phyloP scores from a whole-genome alignment of 345 rosid genomes.

The Euphorbia pulcherrima region DNA sequence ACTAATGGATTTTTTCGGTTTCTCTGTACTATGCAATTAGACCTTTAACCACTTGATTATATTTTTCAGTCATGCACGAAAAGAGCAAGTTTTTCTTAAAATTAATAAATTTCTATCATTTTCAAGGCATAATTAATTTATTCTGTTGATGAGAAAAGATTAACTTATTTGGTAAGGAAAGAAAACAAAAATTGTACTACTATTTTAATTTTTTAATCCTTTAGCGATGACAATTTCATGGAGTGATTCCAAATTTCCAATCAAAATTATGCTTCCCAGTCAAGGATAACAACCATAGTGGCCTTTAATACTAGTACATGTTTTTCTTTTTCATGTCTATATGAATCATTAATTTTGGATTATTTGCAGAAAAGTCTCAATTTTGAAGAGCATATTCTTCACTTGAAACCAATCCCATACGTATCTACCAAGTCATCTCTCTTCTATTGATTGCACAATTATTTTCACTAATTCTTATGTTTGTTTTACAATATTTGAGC shows the following conservation, averaged over 20 bases:
- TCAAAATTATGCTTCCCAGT: slow-evolving; percentile 3
- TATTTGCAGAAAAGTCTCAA: not conserved
- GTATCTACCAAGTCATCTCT: too few species aligned
- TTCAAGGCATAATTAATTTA: not conserved
- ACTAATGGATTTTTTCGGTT: not conserved
- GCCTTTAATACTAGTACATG: not conserved
- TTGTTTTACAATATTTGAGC: too few species aligned
- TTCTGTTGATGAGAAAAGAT: too few species aligned
- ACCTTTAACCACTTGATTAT: slow-evolving; percentile 18
- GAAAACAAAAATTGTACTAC: not conserved
- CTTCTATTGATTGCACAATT: too few species aligned
- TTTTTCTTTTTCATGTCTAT: not conserved
- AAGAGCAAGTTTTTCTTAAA: not conserved
- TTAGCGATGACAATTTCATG: slow-evolving; percentile 3
- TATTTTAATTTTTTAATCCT: too few species aligned
- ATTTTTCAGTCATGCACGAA: slow-evolving; percentile 26
- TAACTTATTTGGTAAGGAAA: not conserved
- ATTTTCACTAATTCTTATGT: too few species aligned
- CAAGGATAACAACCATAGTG: slow-evolving; percentile 9
- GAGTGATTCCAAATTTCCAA: slow-evolving; percentile 16
- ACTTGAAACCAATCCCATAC: too few species aligned
- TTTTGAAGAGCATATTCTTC: not conserved
- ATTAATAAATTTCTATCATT: not conserved
- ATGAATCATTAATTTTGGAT: not conserved
- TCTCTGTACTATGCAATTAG: slow-evolving; percentile 18